A percentile compares a stretch with the other conserved stretches of the same genome.
These are phyloP conservation scores for Torulaspora globosa DNA, from an alignment of 1,139 yeast genomes.

Conservation along the genomic window DNA sequence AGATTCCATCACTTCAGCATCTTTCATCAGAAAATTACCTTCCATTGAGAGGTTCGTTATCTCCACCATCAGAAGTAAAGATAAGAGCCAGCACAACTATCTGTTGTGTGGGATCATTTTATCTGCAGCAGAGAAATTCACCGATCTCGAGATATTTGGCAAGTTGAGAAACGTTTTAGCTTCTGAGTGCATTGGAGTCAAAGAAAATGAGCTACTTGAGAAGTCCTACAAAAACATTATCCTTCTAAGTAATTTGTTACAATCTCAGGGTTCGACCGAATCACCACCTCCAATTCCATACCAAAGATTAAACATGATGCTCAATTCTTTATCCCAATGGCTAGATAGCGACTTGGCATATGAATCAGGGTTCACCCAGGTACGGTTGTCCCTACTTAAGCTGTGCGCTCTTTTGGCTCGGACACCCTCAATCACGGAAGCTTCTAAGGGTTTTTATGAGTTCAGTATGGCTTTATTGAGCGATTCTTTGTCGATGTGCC, in stretches of 20 bases:
- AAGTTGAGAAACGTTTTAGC: slow-evolving; percentile 58
- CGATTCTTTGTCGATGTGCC: slow-evolving; percentile 51
- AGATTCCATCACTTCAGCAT: slow-evolving; percentile 35
- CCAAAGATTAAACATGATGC: slow-evolving; percentile 58
- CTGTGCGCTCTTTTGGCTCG: slow-evolving; percentile 40
- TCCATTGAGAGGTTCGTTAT: slow-evolving; percentile 38
- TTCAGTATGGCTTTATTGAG: slow-evolving; percentile 39
- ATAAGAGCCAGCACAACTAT: slow-evolving; percentile 27
- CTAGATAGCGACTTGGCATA: slow-evolving; percentile 59
- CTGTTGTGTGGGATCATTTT: slow-evolving; percentile 42
- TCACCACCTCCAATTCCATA: slow-evolving; percentile 45
- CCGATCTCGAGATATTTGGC: slow-evolving; percentile 41
- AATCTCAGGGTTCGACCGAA: slow-evolving; percentile 16
- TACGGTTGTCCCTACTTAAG: slow-evolving; percentile 51
- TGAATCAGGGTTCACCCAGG: slow-evolving; percentile 48
- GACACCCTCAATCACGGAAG: slow-evolving; percentile 19
- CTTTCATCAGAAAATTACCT: slow-evolving; percentile 35
- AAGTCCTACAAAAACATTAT: slow-evolving; percentile 48
- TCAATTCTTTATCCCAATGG: slow-evolving; percentile 53
- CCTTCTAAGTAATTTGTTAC: slow-evolving; percentile 48
- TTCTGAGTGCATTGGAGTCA: slow-evolving; percentile 60
- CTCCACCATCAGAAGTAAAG: slow-evolving; percentile 29
- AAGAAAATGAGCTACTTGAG: slow-evolving; percentile 41
- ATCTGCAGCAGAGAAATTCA: slow-evolving; percentile 40
- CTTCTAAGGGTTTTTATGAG: slow-evolving; percentile 13